phyloP scores from a whole-genome alignment of 257 asterid genomes.

The Euphrasia confusa region DNA sequence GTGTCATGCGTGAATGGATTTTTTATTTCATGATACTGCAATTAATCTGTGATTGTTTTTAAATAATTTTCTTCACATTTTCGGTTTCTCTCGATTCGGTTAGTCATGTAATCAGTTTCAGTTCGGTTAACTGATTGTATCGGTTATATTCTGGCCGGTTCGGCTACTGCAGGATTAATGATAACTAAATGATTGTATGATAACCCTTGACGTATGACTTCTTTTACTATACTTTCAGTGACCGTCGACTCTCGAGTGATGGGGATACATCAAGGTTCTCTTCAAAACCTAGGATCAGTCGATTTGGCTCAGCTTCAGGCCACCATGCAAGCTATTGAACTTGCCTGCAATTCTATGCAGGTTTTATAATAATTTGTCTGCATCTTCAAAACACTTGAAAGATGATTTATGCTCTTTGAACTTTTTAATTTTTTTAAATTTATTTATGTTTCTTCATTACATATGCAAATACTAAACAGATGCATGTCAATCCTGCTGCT shows the following conservation, averaged over 20 bases:
- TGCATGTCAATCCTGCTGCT: constrained; percentile 76
- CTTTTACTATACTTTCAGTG: neutral
- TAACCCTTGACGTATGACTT: too few relatives aligned
- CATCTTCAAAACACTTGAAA: constrained; percentile 24
- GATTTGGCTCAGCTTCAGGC: constrained; percentile 77
- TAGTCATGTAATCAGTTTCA: too few relatives aligned
- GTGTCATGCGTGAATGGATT: too few relatives aligned
- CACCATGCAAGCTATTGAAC: constrained; percentile 76
- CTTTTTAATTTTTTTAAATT: neutral
- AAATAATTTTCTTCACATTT: too few relatives aligned
- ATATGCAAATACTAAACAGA: constrained; percentile 41
- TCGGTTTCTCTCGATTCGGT: too few relatives aligned
- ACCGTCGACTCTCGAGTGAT: constrained; percentile 20
- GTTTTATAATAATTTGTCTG: constrained; percentile 28
- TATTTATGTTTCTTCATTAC: constrained; percentile 23
- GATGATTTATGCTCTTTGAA: neutral
- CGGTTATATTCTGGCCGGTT: too few relatives aligned
- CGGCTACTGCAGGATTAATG: too few relatives aligned
- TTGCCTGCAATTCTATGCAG: constrained; percentile 88
- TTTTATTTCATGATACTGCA: too few relatives aligned
- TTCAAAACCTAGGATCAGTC: constrained; percentile 33
- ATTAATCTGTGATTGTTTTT: too few relatives aligned
- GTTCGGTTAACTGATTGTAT: too few relatives aligned
- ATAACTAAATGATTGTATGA: too few relatives aligned
- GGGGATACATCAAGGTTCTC: constrained; percentile 48